Evolutionary conservation across 306 rosid genomes (phyloP), one percentile per base, ranked within the genome.

Genomic region (Cajanus cajan): DNA sequence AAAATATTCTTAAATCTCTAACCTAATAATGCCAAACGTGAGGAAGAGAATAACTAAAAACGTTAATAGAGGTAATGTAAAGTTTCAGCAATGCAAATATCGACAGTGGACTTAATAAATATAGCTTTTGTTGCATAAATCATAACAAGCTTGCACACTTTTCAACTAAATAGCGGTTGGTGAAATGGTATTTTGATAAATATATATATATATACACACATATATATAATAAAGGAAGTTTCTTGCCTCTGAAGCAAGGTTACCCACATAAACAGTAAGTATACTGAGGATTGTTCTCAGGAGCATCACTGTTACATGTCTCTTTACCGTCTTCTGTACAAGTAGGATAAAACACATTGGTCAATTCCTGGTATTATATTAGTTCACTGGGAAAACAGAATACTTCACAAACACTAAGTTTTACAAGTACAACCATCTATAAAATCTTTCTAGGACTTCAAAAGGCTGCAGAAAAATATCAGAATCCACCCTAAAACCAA

Each of bases 251-350:
- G 97, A 87, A 82, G 92, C 90, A 81, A 95, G 94, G 86, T 95
- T 95, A 82, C 98, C 98, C 41, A 95, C 98, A 64, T 95, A 95
- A 71, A 95, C 98, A 45, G 98, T 95, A 51, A n/a, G 98, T 95
- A 77, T 92, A 95, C 44, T 91, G 98, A 82, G 97, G 88, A 78
- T 92, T 95, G 89, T 90, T 95, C 89, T 95, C 98, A 2, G 97
- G 98, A 74, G 94, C 94, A 21, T 95, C 98, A 72, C 78, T 86
- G 80, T 80, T 92, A 24, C 86, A 78, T 4, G 87, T 58, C 63
- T 95, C 98, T 84, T 92, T 95, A 28, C 94, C 97, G n/a, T 95
- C 98, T 82, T 95, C 98, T 95, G 97, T 87, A 81, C 25, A 80
- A 80, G 40, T 50, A 74, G 8, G 51, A 57, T 57, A 71, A 65